Percentiles rank a stretch among this genome's conserved stretches.
Evolutionary conservation across 2,329 filamentous ascomycete species (phyloP).

Genomic region (Talaromyces sp.): DNA sequence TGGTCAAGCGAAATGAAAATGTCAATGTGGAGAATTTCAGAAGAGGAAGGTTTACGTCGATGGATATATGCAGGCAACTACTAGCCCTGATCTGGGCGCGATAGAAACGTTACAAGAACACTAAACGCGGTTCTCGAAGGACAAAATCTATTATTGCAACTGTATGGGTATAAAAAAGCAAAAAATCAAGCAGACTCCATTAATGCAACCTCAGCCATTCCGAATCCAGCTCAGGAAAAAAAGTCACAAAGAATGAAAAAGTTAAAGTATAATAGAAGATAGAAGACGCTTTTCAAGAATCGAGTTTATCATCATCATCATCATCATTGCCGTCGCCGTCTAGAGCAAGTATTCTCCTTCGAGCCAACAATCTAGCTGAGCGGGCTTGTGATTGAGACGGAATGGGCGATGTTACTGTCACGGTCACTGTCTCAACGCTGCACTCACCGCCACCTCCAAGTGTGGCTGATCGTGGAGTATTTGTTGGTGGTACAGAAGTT

Average conservation of each 20-base stretch:
- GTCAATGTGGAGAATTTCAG: background rate
- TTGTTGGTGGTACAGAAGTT: background rate
- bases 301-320: background rate
- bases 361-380: background rate
- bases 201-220: background rate
- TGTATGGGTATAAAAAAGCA: constrained; percentile 1
- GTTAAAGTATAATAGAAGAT: background rate
- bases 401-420: constrained; percentile 1
- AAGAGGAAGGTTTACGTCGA: background rate
- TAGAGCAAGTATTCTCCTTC: background rate
- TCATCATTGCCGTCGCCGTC: background rate
- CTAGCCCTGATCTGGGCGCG: background rate
- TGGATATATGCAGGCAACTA: background rate
- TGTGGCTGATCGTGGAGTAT: background rate
- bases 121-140: background rate
- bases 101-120: background rate
- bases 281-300: background rate
- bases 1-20: background rate
- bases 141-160: background rate
- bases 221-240: background rate
- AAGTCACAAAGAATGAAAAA: background rate
- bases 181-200: background rate
- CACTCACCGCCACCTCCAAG: background rate
- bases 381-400: background rate
- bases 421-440: background rate